Evolutionary conservation across 495 filamentous ascomycete genomes (phyloP), one percentile per base, ranked within the genome.

Genomic region (Amorphotheca resinae): DNA sequence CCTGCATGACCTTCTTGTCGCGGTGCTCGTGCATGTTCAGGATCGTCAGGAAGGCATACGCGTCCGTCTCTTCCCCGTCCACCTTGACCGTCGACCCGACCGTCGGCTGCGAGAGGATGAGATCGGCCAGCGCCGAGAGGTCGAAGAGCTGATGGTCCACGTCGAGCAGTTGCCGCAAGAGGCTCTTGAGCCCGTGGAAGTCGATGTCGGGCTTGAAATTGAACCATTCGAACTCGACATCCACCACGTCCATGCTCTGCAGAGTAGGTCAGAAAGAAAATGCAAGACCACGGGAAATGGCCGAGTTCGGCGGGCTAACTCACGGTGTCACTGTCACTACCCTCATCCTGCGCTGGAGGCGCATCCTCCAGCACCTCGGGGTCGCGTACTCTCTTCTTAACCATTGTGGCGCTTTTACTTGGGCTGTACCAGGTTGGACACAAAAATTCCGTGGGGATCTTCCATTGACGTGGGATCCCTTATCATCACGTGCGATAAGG

Each of bases 191-290:
- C 25, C 93, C 93, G 62, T 96, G 87, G 62, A 96, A 96, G 58
- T 99, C 93, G 53, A 89, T 72, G 14, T 80, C 72, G 4, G 84
- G 69, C 53, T 94, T 82, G 46, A 88, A 89, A 66, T 95, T 91
- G 66, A 96, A 96, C 77, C 83, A 94, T 64, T 96, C 93, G 61
- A 99, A 99, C 36, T 95, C 89, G 18, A 95, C 87, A 60, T 95
- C 83, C 46, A 99, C 76, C 60, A 91, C 82, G 61, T 93, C 80
- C 51, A 82, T 76, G 38, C 93, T 84, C 85, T 93, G 38, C 33
- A 48, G 38, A 48, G 38, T 38, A 37, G 40, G 46, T 59, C 48
- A 49, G 60, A 48, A 51, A 45, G 35, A n/a, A 26, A 26, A 28
- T 40, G 14, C n/a, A n/a, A n/a, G n/a, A n/a, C n/a, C n/a, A n/a